These are phyloP conservation scores for Lagerstroemia speciosa DNA, from an alignment of 345 rosid species.

Conservation along the genomic window DNA sequence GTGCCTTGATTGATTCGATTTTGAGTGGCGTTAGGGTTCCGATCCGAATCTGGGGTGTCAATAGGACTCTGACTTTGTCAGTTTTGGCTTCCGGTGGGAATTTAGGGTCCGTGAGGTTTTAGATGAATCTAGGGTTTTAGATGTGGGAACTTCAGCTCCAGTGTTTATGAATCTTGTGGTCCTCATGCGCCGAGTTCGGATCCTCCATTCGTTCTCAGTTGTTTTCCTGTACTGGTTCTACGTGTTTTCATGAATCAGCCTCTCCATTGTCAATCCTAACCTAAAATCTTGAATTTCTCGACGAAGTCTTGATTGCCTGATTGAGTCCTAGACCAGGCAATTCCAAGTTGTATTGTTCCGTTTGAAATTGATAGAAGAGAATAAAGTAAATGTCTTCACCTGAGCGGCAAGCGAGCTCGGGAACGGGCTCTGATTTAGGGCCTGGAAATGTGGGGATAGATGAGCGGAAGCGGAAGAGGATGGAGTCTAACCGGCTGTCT, in stretches of 20 bases:
- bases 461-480: constrained; percentile 81
- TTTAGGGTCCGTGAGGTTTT: background rate
- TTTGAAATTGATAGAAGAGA: background rate
- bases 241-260: constrained; percentile 54
- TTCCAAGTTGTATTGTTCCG: background rate
- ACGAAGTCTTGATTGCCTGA: background rate
- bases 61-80: background rate
- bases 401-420: constrained; percentile 42
- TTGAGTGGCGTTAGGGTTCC: background rate
- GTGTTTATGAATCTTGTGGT: constrained; percentile 47
- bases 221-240: constrained; percentile 90
- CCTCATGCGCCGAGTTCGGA: constrained; percentile 61
- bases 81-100: background rate
- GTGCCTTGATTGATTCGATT: background rate
- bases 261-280: background rate
- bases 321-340: background rate
- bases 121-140: background rate
- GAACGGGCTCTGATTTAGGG: constrained; percentile 49
- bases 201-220: constrained; percentile 86
- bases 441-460: constrained; percentile 26
- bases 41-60: background rate
- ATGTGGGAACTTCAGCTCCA: constrained; percentile 15
- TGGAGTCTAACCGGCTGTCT: constrained; percentile 81
- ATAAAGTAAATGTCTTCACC: constrained; percentile 26
- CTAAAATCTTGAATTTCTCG: background rate